Percentiles rank a stretch among this genome's conserved stretches.
Evolutionary conservation across 108 stramenopile species (phyloP).

Genomic region (Cyclotella distinguenda): DNA sequence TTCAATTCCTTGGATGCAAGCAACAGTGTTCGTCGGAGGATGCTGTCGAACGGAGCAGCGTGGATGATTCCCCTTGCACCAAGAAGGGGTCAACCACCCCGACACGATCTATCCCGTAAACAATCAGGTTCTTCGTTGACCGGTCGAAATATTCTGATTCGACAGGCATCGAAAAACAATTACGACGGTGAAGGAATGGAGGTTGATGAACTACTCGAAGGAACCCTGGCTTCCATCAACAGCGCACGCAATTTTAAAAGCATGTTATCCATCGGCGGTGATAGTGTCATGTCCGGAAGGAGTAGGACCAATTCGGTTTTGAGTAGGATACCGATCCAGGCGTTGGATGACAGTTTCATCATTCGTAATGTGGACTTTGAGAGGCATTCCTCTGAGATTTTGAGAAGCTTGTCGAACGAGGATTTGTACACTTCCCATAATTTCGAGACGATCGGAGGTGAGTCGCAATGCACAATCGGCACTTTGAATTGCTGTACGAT

Average conservation of each 20-base stretch:
- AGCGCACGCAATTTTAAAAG: constrained; percentile 40
- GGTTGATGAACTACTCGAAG: constrained; percentile 24
- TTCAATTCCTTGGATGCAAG: constrained; percentile 8
- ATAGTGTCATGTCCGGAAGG: constrained; percentile 24
- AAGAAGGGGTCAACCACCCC: constrained; percentile 5
- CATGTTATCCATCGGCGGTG: constrained; percentile 22
- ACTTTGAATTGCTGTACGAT: too few relatives aligned
- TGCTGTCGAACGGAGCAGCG: constrained; percentile 11
- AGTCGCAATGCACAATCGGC: not conserved
- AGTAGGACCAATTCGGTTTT: constrained; percentile 11
- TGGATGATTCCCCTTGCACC: constrained; percentile 27
- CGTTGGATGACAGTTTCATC: constrained; percentile 48
- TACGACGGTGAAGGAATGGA: constrained; percentile 53
- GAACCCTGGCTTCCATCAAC: constrained; percentile 12
- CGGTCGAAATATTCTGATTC: constrained; percentile 26
- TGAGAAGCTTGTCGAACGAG: constrained; percentile 44
- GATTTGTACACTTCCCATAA: constrained; percentile 42
- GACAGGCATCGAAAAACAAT: constrained; percentile 38
- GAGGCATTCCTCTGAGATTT: constrained; percentile 36
- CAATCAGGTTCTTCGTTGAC: constrained; percentile 1
- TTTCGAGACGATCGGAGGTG: constrained; percentile 36
- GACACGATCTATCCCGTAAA: not conserved
- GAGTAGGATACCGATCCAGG: constrained; percentile 9
- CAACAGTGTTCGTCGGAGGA: not conserved
- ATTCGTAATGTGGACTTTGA: constrained; percentile 36